Conservation (phyloP, 768 basidiomycete genomes). For the Dentipellis fragilis region DNA sequence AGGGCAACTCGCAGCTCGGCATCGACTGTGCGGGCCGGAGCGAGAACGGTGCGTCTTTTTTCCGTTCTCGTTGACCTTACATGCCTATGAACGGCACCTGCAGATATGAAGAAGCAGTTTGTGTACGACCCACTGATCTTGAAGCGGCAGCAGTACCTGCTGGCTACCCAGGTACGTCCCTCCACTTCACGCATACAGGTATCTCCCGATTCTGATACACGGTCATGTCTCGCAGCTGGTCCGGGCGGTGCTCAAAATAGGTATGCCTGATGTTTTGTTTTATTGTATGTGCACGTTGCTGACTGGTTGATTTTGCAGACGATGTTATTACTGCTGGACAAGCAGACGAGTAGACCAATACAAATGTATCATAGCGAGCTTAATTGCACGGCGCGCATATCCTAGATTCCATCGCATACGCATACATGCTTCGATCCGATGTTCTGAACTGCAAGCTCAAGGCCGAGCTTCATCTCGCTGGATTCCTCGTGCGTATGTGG, state of each 20-base stretch:
- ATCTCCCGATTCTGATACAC: not conserved
- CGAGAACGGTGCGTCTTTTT: constrained; percentile 62
- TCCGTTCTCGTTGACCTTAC: not conserved
- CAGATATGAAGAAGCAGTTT: constrained; percentile 97
- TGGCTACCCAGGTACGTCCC: constrained; percentile 80
- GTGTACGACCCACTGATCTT: constrained; percentile 97
- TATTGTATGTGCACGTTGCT: not conserved
- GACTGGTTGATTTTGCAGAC: constrained; percentile 31
- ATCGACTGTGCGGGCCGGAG: constrained; percentile 87
- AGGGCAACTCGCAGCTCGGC: constrained; percentile 77
- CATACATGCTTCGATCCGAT: no score
- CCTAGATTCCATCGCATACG: not conserved
- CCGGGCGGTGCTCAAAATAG: constrained; percentile 81
- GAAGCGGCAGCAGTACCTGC: constrained; percentile 91
- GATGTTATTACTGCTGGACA: constrained; percentile 72
- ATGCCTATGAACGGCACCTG: not conserved
- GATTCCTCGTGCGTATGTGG: no score
- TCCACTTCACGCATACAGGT: not conserved
- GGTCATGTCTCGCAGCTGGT: constrained; percentile 43
- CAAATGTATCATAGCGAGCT: constrained; percentile 5
- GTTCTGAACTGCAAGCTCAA: no score
- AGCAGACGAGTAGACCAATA: constrained; percentile 37
- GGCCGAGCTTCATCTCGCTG: no score
- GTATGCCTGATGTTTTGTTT: constrained; percentile 28
- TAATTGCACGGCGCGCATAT: not conserved